Conservation (phyloP, 139 green algal species). For the Desmodesmus armatus region DNA sequence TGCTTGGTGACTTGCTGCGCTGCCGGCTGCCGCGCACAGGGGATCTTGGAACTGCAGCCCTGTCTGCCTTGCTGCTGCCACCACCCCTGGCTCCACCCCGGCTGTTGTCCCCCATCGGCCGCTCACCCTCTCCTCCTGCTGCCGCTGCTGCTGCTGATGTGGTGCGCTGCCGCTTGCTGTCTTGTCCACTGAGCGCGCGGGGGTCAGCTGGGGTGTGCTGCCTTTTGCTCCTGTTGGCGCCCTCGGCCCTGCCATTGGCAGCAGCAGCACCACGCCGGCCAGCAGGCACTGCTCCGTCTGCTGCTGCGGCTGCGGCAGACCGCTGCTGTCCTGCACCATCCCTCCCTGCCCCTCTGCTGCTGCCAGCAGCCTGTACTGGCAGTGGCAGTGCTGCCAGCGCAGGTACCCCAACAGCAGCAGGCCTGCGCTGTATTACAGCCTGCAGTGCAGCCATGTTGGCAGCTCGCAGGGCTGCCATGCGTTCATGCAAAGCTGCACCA, state of each 20-base stretch:
- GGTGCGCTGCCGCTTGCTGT: not conserved
- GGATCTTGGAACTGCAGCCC: too few species aligned
- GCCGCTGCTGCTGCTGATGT: not conserved
- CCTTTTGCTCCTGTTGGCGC: too few species aligned
- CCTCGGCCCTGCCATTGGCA: not conserved
- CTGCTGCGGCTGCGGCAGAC: constrained; percentile 1
- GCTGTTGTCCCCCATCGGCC: not conserved
- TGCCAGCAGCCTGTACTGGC: not conserved
- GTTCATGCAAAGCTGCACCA: too few species aligned
- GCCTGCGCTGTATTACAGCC: not conserved
- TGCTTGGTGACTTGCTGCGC: not conserved
- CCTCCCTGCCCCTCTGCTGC: too few species aligned
- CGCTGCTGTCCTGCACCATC: too few species aligned
- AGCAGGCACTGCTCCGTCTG: too few species aligned
- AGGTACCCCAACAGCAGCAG: not conserved
- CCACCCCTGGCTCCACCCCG: not conserved
- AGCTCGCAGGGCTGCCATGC: too few species aligned
- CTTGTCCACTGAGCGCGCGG: not conserved
- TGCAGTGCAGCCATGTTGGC: too few species aligned
- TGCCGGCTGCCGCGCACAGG: not conserved
- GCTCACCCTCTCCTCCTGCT: not conserved
- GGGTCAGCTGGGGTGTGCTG: not conserved
- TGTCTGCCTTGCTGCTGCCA: not conserved
- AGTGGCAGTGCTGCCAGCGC: not conserved
- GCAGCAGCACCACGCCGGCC: not conserved